Percentiles rank a stretch among this genome's conserved stretches.
Evolutionary conservation across 371 early-diverging fungal species (phyloP).

Genomic region (Lichtheimia ramosa): DNA sequence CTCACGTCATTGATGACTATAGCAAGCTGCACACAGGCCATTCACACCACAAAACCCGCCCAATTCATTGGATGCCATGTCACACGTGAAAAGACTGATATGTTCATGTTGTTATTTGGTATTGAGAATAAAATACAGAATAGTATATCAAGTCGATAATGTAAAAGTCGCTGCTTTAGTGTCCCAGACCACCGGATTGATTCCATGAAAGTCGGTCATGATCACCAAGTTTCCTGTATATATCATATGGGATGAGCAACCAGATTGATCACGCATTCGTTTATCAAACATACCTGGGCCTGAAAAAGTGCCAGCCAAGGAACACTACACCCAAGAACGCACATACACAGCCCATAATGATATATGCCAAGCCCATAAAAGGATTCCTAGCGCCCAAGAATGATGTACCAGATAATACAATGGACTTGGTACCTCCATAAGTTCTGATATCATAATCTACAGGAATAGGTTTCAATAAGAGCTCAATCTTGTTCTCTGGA

Average conservation of each 20-base stretch:
- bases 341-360: slow-evolving; percentile 87
- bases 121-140: too few species aligned
- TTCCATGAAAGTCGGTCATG: slow-evolving; percentile 97
- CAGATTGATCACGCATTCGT: neutral
- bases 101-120: too few species aligned
- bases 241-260: too few species aligned
- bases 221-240: slow-evolving; percentile 89
- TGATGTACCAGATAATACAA: slow-evolving; percentile 93
- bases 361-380: slow-evolving; percentile 93
- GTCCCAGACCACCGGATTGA: slow-evolving; percentile 35
- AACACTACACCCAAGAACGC: slow-evolving; percentile 87
- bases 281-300: slow-evolving; percentile 73
- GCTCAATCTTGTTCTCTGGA: neutral
- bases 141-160: too few species aligned
- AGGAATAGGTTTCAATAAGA: neutral
- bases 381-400: slow-evolving; percentile 95
- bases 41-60: too few species aligned
- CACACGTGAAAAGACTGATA: too few species aligned
- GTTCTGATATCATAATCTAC: slow-evolving; percentile 79
- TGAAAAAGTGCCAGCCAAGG: slow-evolving; percentile 85
- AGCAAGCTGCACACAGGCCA: too few species aligned
- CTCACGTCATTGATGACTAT: too few species aligned
- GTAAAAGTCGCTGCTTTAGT: too few species aligned
- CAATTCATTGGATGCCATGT: too few species aligned
- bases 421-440: slow-evolving; percentile 92